Evolutionary conservation across 805 yeast species (phyloP), one percentile per base, ranked within the genome.

Genomic region (Zygotorulaspora florentina): DNA sequence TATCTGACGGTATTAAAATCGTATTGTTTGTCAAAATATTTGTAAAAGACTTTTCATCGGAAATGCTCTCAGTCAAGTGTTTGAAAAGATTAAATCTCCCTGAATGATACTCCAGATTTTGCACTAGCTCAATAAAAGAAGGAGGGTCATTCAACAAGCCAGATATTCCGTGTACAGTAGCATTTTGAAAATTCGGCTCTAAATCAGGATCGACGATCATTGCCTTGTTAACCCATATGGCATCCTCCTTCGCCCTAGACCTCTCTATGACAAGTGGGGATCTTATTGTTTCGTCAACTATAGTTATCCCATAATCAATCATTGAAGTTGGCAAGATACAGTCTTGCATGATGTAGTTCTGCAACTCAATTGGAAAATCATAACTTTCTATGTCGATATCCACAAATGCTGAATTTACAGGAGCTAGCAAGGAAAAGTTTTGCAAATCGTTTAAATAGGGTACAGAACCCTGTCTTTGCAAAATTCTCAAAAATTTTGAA

Each of bases 371-470:
- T 2, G 47, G 36, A 3, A 29, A 20, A 15, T 35, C 43, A 11
- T 35, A 12, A 6, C 41, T 37, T 16, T 37, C 49, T 12, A 16
- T 39, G 16, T 37, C 17, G 4, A 47, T 47, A 5, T 50, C 48
- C 3, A 68, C 70, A 62, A 85, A 86, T 1, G 96, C 96, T 53
- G 83, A 80, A 59, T 87, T 87, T 10, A 83, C 74, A 0, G 96
- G 95, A 1, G 95, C 95, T 34, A 85, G 60, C n/a, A 87, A 64
- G 0, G 96, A 86, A 46, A 83, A 77, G 59, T 85, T 83, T 18
- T 68, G 66, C 48, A 83, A 61, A 16, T 66, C 66, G 57, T 85
- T 87, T 27, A 87, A 61, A 34, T 66, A 62, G 2, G 88, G 88
- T 1, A 87, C 70, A 41, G 82, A 64, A 11, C 82, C 89, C 42